Evolutionary conservation across 2,329 filamentous ascomycete species (phyloP).

Genomic region (Cercospora janseana): DNA sequence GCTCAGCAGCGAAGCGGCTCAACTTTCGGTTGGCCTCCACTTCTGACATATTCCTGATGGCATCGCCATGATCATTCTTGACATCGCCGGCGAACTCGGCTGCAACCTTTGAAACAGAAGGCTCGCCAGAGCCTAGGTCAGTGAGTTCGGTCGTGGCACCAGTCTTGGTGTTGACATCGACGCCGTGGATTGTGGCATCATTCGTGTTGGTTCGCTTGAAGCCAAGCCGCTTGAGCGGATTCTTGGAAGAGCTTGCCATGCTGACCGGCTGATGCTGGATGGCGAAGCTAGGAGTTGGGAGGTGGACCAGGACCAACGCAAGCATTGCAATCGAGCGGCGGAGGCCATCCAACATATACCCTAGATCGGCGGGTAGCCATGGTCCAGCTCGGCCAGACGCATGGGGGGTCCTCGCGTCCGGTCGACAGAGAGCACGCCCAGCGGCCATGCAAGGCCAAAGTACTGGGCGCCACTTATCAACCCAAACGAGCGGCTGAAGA

Average conservation of each 20-base stretch:
- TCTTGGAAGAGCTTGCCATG: slow-evolving; percentile 19
- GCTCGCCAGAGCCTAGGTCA: slow-evolving; percentile 12
- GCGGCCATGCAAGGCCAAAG: background rate
- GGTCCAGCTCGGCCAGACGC: no score
- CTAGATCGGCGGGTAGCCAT: background rate
- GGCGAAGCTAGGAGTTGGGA: background rate
- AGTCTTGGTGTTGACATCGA: background rate
- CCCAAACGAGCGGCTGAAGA: background rate
- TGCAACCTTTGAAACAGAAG: slow-evolving; percentile 21
- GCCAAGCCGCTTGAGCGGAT: slow-evolving; percentile 26
- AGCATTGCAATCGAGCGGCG: background rate
- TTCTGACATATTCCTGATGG: slow-evolving; percentile 25
- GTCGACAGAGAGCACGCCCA: no score
- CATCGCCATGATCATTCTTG: slow-evolving; percentile 17
- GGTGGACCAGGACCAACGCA: background rate
- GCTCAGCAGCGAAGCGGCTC: slow-evolving; percentile 58
- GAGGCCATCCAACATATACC: background rate
- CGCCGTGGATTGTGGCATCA: slow-evolving; percentile 15
- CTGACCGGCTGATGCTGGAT: background rate
- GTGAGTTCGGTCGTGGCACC: slow-evolving; percentile 17
- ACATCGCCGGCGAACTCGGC: slow-evolving; percentile 23
- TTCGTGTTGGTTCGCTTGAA: slow-evolving; percentile 30
- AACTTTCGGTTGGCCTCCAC: slow-evolving; percentile 40
- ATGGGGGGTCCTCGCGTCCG: no score
- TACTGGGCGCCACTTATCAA: background rate